Evolutionary conservation across 306 rosid genomes (phyloP), one percentile per base, ranked within the genome.

Genomic region (Pueraria montana): DNA sequence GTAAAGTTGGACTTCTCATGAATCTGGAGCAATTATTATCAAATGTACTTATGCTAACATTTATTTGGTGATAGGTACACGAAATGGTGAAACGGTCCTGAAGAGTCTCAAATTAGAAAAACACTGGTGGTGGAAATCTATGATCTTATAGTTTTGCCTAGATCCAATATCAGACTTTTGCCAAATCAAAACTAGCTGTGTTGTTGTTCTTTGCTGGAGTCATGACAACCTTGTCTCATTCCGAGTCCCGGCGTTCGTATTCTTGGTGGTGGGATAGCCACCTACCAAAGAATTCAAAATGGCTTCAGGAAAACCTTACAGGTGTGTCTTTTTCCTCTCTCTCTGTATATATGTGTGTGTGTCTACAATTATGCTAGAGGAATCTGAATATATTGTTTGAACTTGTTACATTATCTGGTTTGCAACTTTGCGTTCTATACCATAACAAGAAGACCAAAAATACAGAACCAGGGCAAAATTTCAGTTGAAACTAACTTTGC

Each of bases 211-310:
- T 87, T 6, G 82, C 89, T 17, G 86, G 87, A 79, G 79, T 84
- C 79, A 94, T 96, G 97, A 95, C 93, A 79, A 89, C 95, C 69
- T 78, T 91, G 79, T 83, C 82, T 58, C 89, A 90, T 83, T 91
- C 96, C 1, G 99, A 92, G 79, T 86, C 98, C 48, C 84, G 93
- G 82, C 96, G 92, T 74, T 86, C 91, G 53, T 96, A 96, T 85
- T 96, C 99, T 78, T 94, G 99, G 99, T 92, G 98, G 98, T 96
- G 99, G 99, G 99, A 96, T 80, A 96, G 99, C 83, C 99, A 94
- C 87, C 87, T 89, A 81, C 99, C 99, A 46, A 92, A 88, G 81
- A 96, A 91, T 76, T 96, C 99, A 26, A 96, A 96, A 92, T 96
- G 99, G 99, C 98, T 96, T 81, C 94, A 89, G 87, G 99, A 96